phyloP scores from a whole-genome alignment of 225 moss, liverwort and hornwort species.

The Marchantia paleacea region DNA sequence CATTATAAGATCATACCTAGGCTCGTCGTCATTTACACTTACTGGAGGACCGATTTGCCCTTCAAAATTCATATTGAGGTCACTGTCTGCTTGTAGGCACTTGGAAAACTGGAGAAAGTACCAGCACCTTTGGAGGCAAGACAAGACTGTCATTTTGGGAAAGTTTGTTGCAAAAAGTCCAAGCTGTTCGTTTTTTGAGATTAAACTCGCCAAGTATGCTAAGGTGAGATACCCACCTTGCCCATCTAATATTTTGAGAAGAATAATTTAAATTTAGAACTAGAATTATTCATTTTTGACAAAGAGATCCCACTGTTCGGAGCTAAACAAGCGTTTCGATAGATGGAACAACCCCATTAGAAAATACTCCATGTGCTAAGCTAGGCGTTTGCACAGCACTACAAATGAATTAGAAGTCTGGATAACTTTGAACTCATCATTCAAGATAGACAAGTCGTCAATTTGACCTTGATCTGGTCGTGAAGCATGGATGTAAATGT shows the following conservation, averaged over 20 bases:
- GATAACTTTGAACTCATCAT: not conserved
- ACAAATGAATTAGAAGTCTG: no score
- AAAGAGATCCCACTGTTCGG: no score
- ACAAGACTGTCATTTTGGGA: constrained; percentile 46
- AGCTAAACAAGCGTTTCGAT: not conserved
- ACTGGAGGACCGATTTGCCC: no score
- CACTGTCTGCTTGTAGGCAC: constrained; percentile 30
- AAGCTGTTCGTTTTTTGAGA: constrained; percentile 58
- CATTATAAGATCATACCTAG: no score
- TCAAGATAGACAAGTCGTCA: not conserved
- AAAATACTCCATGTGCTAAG: no score
- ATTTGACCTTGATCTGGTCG: not conserved
- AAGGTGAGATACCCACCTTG: constrained; percentile 35
- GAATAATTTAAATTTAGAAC: not conserved
- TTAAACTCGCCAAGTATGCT: constrained; percentile 75
- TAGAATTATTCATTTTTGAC: not conserved
- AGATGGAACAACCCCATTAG: not conserved
- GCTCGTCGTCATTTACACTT: no score
- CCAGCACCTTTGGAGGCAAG: constrained; percentile 92
- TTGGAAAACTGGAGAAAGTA: constrained; percentile 84
- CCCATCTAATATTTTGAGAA: not conserved
- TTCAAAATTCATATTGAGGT: not conserved
- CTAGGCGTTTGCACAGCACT: no score
- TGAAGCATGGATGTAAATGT: not conserved
- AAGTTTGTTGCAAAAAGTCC: constrained; percentile 61